phyloP scores from a whole-genome alignment of 1,139 yeast genomes.

The Debaryomycetaceae sp. region DNA sequence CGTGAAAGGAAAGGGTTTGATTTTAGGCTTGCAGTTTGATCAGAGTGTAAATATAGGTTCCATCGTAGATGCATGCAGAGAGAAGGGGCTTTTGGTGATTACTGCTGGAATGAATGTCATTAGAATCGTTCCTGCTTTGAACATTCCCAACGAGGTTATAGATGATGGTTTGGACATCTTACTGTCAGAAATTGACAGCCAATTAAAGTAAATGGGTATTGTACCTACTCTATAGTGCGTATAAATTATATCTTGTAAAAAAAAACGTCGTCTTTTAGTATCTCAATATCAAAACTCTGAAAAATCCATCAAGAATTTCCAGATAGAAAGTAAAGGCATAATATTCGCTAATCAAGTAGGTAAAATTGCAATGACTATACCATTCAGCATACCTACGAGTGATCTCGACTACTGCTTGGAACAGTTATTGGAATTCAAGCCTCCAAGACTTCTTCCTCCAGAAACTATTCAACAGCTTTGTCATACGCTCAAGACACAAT shows the following conservation, averaged over 20 bases:
- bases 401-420: constrained; percentile 47
- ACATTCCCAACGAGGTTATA: constrained; percentile 67
- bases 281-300: constrained; percentile 1
- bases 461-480: constrained; percentile 43
- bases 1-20: constrained; percentile 83
- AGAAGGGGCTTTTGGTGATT: constrained; percentile 75
- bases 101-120: constrained; percentile 91
- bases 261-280: neutral
- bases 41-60: constrained; percentile 56
- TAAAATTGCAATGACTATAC: constrained; percentile 27
- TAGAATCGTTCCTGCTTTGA: constrained; percentile 89
- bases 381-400: constrained; percentile 29
- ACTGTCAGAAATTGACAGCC: neutral
- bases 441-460: constrained; percentile 43
- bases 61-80: constrained; percentile 66
- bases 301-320: neutral
- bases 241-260: no score
- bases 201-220: neutral
- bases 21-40: constrained; percentile 77
- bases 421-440: constrained; percentile 40
- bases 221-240: no score
- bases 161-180: constrained; percentile 69
- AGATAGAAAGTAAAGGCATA: neutral
- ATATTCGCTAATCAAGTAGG: neutral
- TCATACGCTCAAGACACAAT: constrained; percentile 39